Evolutionary conservation across 1,139 yeast species (phyloP), one percentile per base, ranked within the genome.

Genomic region (Meyerozyma carpophila): DNA sequence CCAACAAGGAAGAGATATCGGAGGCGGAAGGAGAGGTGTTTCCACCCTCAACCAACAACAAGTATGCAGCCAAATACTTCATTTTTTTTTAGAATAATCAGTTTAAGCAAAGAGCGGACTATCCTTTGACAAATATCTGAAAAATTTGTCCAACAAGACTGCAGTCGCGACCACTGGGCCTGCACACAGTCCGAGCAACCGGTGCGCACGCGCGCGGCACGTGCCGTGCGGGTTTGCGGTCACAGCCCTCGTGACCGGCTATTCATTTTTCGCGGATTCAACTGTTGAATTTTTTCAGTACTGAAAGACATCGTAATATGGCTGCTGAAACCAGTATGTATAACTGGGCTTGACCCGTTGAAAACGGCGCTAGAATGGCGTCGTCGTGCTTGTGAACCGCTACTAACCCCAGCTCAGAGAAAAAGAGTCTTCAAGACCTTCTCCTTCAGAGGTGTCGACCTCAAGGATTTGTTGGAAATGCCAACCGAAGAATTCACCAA

Each of bases 401-500:
- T 64, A 66, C 70, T 66, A 66, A 66, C 70, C 57, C 58, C 69
- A 70, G 79, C 75, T 68, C 75, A 76, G 68, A 82, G 82, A 80
- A 87, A 84, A 89, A 84, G 94, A 84, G 73, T 73, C 75, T 90
- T 91, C 86, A 90, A 86, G 84, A 81, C 95, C 81, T 91, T 91
- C 87, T 83, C 96, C 66, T 93, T 81, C 96, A 91, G 94, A 78
- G 98, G 98, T 75, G 96, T 93, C 70, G 97, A 91, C 75, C 88
- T 94, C 70, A 84, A 85, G 70, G 90, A 93, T 70, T 84, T 94
- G 71, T 82, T 91, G 72, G 94, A 86, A 75, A 79, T 93, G 83
- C 82, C 91, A 75, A 87, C 91, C 64, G 97, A 91, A 79, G 98
- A 93, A 70, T 91, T 94, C 79, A 85, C 94, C 77, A 85, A 90